Percentiles rank a stretch among this genome's conserved stretches.
phyloP scores from a whole-genome alignment of 1,284 basidiomycete genomes.

The Tilletia caries region DNA sequence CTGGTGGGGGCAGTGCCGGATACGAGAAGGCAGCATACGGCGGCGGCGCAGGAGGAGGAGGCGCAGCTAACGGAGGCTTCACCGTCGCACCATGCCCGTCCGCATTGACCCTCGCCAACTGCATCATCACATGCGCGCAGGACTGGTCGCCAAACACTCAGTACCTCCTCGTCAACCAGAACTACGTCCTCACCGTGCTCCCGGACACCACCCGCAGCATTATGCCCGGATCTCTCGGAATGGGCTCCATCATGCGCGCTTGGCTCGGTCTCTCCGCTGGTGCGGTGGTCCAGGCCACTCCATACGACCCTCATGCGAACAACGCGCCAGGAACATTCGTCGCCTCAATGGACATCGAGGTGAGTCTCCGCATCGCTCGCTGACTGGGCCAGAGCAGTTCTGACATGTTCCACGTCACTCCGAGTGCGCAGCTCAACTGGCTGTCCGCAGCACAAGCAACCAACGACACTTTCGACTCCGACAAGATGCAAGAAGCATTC shows the following conservation, averaged over 20 bases:
- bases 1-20: neutral
- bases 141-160: constrained; percentile 46
- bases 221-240: neutral
- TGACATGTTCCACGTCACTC: constrained; percentile 46
- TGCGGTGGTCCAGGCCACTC: constrained; percentile 25
- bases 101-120: constrained; percentile 41
- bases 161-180: constrained; percentile 46
- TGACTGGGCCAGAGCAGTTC: constrained; percentile 33
- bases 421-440: constrained; percentile 45
- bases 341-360: constrained; percentile 10
- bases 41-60: constrained; percentile 4
- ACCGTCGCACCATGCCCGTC: constrained; percentile 29
- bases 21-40: constrained; percentile 14
- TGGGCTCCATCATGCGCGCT: neutral
- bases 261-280: constrained; percentile 5
- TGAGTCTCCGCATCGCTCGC: neutral
- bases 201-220: constrained; percentile 8
- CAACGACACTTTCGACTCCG: constrained; percentile 61
- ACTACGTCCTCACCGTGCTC: constrained; percentile 45
- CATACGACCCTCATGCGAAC: constrained; percentile 43
- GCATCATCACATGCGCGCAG: constrained; percentile 42
- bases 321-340: constrained; percentile 35
- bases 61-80: neutral
- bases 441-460: constrained; percentile 34
- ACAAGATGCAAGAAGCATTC: constrained; percentile 77